Conservation (phyloP, 345 rosid species). For the Eucalyptus cloeziana region DNA sequence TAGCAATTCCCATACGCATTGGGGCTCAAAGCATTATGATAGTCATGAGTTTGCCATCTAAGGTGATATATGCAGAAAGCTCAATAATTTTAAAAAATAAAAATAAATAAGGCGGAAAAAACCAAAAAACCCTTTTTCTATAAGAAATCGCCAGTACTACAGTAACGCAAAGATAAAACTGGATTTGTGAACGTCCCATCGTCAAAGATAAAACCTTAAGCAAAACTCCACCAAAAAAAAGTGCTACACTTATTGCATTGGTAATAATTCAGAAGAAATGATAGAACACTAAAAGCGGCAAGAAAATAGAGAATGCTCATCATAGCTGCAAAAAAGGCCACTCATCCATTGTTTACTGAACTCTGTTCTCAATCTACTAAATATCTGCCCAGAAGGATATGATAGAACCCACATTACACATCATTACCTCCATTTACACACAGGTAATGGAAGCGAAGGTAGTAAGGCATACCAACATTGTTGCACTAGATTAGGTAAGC, state of each 20-base stretch:
- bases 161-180: neutral
- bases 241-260: no score
- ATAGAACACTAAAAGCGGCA: neutral
- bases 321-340: neutral
- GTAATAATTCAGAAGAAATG: no score
- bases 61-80: neutral
- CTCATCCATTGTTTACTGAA: neutral
- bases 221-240: neutral
- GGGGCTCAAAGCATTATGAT: neutral
- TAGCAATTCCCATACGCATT: neutral
- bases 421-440: neutral
- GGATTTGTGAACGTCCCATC: neutral
- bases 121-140: neutral
- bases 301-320: neutral
- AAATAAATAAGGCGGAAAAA: neutral
- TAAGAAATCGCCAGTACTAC: neutral
- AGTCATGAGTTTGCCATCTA: neutral
- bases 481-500: neutral
- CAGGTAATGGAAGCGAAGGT: neutral
- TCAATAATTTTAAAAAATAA: neutral
- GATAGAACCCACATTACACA: neutral
- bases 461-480: neutral
- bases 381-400: neutral
- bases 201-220: neutral
- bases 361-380: neutral